These are phyloP conservation scores for Parachlorella kessleri DNA, from an alignment of 139 green algal species.

Conservation along the genomic window DNA sequence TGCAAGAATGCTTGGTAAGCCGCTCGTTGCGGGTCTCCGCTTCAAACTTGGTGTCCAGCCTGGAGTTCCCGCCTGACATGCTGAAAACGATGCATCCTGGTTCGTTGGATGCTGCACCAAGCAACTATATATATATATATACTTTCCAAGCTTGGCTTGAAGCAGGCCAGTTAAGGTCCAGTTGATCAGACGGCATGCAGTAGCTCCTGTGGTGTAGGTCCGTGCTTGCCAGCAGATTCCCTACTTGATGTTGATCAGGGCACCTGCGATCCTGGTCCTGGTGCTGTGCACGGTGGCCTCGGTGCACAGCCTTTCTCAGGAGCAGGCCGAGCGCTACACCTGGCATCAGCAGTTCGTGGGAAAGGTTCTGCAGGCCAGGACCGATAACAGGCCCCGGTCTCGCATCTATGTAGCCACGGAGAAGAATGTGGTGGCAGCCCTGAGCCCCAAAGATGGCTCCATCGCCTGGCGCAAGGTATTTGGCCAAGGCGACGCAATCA, in stretches of 20 bases:
- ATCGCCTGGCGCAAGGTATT: slow-evolving; percentile 69
- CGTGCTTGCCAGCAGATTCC: no score
- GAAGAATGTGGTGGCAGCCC: slow-evolving; percentile 51
- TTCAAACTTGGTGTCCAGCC: no score
- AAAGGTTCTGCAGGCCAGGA: slow-evolving; percentile 23
- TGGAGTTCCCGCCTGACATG: no score
- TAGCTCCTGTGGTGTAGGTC: no score
- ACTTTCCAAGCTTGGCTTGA: no score
- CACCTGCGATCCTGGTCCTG: background rate
- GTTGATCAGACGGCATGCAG: no score
- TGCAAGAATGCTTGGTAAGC: no score
- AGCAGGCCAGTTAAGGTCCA: no score
- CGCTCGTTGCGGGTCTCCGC: no score
- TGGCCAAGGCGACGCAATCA: slow-evolving; percentile 1
- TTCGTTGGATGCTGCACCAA: no score
- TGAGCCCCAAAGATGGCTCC: slow-evolving; percentile 59
- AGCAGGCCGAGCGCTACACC: slow-evolving; percentile 73
- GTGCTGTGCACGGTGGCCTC: slow-evolving; percentile 6
- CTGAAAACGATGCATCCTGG: no score
- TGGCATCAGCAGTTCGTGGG: slow-evolving; percentile 80
- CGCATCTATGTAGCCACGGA: slow-evolving; percentile 52
- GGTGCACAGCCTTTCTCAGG: slow-evolving; percentile 55
- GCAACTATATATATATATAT: no score
- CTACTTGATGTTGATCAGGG: background rate
- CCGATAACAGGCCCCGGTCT: slow-evolving; percentile 38